A percentile compares a stretch with the other conserved stretches of the same genome.
Conservation (phyloP, 1,284 basidiomycete genomes). For the Sporisorium iseilematis-ciliati region DNA sequence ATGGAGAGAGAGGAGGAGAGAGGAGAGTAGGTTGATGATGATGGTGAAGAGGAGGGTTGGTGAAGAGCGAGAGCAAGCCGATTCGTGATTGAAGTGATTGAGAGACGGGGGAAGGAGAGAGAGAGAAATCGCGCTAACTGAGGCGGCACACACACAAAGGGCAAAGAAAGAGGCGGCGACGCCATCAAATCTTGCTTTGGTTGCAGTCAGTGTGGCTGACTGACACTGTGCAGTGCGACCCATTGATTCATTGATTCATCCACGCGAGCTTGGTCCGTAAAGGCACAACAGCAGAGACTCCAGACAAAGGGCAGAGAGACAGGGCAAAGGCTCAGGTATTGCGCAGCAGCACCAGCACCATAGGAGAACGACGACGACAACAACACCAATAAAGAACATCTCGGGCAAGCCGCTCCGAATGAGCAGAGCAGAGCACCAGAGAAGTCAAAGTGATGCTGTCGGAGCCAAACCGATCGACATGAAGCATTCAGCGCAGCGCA, state of each 20-base stretch:
- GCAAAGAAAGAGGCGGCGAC: not conserved
- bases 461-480: not conserved
- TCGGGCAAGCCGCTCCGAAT: constrained; percentile 13
- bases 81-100: too few relatives aligned
- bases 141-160: not conserved
- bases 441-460: not conserved
- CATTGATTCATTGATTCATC: not conserved
- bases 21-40: not conserved
- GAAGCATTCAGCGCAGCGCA: too few relatives aligned
- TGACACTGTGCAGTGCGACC: not conserved
- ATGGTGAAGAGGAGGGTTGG: not conserved
- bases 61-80: constrained; percentile 3
- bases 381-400: constrained; percentile 6
- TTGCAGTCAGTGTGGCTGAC: not conserved
- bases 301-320: too few relatives aligned
- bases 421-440: not conserved
- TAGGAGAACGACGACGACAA: not conserved
- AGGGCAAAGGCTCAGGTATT: too few relatives aligned
- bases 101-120: not conserved
- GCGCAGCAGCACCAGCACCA: not conserved
- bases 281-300: constrained; percentile 5
- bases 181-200: not conserved
- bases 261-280: not conserved
- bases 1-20: not conserved
- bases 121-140: not conserved